Base-by-base conservation (phyloP, 1,284 basidiomycete genomes). In the Apiotrichum brassicae region DNA sequence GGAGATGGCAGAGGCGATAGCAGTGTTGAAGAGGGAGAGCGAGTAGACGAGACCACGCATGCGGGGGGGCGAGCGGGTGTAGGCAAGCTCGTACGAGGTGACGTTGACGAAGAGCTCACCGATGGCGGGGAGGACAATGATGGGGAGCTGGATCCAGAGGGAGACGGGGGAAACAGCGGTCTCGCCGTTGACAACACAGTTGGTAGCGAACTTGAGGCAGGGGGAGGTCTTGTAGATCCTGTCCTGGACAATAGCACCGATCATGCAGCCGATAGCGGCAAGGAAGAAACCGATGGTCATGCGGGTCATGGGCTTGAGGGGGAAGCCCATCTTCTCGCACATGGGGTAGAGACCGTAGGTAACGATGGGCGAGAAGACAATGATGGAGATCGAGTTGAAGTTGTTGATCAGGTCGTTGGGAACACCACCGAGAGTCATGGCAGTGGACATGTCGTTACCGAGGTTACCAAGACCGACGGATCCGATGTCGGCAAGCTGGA, bases 81-180 rank as follows among this genome's bases (percentile, higher is more conserved):
- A 77, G 46, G 71, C 71, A 37, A 77, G 66, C 65, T 78, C 77
- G 63, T 77, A 74, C 40, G 70, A 69, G 18, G 75, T 76, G 47
- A 77, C 73, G 44, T 72, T 75, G 56, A 76, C 73, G 41, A 78
- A 75, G 30, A 77, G 62, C 60, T 77, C 77, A 19, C 72, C 75
- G 38, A 76, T 46, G 34, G 75, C 77, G 18, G 76, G 73, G 14
- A 77, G 58, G 19, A 68, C 55, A 64, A 73, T 74, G 18, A 75
- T 62, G 11, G 75, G 75, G n/a, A 73, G 58, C 60, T 76, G 75
- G 44, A 65, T 63, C 70, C 72, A 73, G 37, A 77, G 66, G 39
- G 63, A 68, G 35, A 50, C 48, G 22, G 20, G 16, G 9, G 48
- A 44, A 37, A 35, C 36, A 26, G 3, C 18, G 4, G 40, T 22